Evolutionary conservation across 163 green algal species (phyloP).

Genomic region (Botryococcus braunii): DNA sequence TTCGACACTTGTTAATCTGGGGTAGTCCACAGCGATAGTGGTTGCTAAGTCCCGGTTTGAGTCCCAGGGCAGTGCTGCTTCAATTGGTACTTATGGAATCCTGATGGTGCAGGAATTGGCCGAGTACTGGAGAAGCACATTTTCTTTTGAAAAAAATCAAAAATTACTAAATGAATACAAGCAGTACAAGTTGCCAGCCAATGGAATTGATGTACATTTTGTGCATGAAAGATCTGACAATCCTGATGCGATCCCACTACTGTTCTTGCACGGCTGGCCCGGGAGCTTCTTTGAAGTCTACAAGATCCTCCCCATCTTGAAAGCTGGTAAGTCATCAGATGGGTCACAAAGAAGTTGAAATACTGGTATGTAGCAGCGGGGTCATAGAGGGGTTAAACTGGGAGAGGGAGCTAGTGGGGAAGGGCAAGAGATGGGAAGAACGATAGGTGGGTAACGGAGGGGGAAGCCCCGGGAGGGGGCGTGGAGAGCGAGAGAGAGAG

Average conservation of each 20-base stretch:
- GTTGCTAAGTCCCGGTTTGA: not conserved
- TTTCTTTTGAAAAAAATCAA: slow-evolving; percentile 27
- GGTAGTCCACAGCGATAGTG: not conserved
- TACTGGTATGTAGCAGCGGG: too few relatives aligned
- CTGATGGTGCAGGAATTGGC: slow-evolving; percentile 17
- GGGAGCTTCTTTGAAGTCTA: slow-evolving; percentile 33
- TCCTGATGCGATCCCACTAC: slow-evolving; percentile 20
- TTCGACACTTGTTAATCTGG: not conserved
- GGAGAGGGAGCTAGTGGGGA: too few relatives aligned
- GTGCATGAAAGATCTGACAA: slow-evolving; percentile 15
- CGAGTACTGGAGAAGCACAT: slow-evolving; percentile 20
- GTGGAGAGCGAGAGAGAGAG: too few relatives aligned
- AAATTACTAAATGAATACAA: slow-evolving; percentile 22
- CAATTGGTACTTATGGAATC: not conserved
- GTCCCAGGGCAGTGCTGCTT: not conserved
- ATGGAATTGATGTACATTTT: slow-evolving; percentile 32
- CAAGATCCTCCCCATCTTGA: slow-evolving; percentile 25
- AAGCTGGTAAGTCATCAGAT: too few relatives aligned
- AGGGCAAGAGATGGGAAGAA: too few relatives aligned
- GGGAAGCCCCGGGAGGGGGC: too few relatives aligned
- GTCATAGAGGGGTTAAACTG: too few relatives aligned
- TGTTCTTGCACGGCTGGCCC: slow-evolving; percentile 38
- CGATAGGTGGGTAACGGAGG: too few relatives aligned
- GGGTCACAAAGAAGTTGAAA: too few relatives aligned
- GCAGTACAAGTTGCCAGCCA: slow-evolving; percentile 22